phyloP scores from a whole-genome alignment of 2,329 filamentous ascomycete species.

The Boeremia exigua region DNA sequence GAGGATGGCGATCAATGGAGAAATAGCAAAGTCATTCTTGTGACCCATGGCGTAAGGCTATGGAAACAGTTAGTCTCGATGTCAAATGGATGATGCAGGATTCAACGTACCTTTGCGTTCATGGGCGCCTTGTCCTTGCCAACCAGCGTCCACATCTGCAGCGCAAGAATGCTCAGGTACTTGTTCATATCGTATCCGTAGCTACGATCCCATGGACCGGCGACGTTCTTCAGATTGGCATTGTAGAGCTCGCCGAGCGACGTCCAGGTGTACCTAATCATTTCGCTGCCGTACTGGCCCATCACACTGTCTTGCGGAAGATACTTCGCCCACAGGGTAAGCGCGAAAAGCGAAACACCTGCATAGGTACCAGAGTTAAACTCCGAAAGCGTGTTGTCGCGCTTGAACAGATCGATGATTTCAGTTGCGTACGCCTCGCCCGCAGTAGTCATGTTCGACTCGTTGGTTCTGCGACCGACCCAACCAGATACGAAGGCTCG shows the following conservation, averaged over 20 bases:
- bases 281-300: conserved; percentile 57
- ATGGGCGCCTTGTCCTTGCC: conserved; percentile 54
- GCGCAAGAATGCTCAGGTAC: conserved; percentile 64
- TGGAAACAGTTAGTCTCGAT: conserved; percentile 3
- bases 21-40: conserved; percentile 64
- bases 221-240: conserved; percentile 64
- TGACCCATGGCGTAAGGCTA: conserved; percentile 64
- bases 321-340: conserved; percentile 67
- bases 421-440: conserved; percentile 64
- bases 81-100: neutral
- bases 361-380: conserved; percentile 70
- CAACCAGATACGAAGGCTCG: conserved; percentile 66
- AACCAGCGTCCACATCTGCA: conserved; percentile 65
- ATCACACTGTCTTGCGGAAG: conserved; percentile 61
- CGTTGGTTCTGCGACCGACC: conserved; percentile 61
- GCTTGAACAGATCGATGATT: conserved; percentile 63
- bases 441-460: conserved; percentile 64
- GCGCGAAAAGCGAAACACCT: conserved; percentile 65
- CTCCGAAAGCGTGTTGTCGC: conserved; percentile 64
- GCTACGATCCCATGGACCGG: conserved; percentile 68
- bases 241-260: conserved; percentile 62
- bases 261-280: conserved; percentile 62
- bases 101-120: conserved; percentile 32
- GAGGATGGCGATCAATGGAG: conserved; percentile 63
- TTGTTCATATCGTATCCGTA: conserved; percentile 70